A percentile compares a stretch with the other conserved stretches of the same genome.
phyloP scores from a whole-genome alignment of 352 stramenopile genomes.

The Discostella stelligera region DNA sequence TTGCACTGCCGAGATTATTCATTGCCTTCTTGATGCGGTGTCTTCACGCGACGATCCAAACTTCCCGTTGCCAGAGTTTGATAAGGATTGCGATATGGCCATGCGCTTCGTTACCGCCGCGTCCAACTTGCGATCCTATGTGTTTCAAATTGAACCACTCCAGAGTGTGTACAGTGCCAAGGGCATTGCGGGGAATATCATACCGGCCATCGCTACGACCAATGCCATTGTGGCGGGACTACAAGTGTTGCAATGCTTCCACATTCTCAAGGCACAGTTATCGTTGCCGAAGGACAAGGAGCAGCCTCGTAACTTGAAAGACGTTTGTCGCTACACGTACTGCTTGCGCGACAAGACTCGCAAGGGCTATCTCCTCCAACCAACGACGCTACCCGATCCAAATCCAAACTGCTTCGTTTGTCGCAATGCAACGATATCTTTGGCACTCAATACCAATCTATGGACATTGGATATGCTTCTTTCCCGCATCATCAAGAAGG shows the following conservation, averaged over 20 bases:
- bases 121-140: constrained; percentile 92
- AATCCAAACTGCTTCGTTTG: constrained; percentile 96
- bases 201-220: constrained; percentile 99
- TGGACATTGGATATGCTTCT: constrained; percentile 84
- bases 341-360: constrained; percentile 90
- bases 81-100: constrained; percentile 97
- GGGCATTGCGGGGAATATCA: constrained; percentile 99
- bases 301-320: constrained; percentile 71
- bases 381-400: constrained; percentile 86
- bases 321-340: constrained; percentile 91
- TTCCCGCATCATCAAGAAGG: constrained; percentile 73
- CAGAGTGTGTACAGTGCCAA: constrained; percentile 90
- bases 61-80: constrained; percentile 86
- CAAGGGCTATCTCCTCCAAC: constrained; percentile 90
- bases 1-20: constrained; percentile 87
- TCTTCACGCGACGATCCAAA: constrained; percentile 5
- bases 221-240: constrained; percentile 99
- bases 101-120: constrained; percentile 97
- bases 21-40: constrained; percentile 61
- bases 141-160: constrained; percentile 85
- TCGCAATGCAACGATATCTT: constrained; percentile 88
- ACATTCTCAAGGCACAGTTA: constrained; percentile 74
- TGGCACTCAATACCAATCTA: constrained; percentile 88
- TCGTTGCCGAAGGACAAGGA: constrained; percentile 36
- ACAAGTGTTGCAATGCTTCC: constrained; percentile 88